Percentiles rank a stretch among this genome's conserved stretches.
These are phyloP conservation scores for Butyriboletus loyo DNA, from an alignment of 768 basidiomycete species.

Conservation along the genomic window DNA sequence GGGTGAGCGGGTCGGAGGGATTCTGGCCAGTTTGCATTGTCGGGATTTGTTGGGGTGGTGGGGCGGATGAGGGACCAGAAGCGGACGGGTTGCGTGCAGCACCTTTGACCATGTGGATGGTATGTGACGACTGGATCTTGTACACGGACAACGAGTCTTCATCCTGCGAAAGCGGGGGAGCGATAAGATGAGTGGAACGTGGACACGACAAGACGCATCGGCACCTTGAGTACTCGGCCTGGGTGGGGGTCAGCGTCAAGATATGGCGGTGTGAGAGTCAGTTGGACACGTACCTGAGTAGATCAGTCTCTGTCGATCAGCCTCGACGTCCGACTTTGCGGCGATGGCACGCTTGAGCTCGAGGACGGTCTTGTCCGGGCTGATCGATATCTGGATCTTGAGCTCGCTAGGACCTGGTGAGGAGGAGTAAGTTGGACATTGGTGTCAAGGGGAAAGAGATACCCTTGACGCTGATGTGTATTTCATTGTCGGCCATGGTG, in stretches of 20 bases:
- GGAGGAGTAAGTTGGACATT: neutral
- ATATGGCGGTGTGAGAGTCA: neutral
- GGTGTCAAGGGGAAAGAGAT: neutral
- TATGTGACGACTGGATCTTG: constrained; percentile 88
- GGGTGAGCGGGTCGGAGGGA: constrained; percentile 80
- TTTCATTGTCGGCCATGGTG: constrained; percentile 58
- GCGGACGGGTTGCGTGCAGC: constrained; percentile 44
- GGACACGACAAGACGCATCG: neutral
- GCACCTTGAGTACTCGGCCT: constrained; percentile 75
- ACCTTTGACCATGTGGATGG: constrained; percentile 93
- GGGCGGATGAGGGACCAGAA: constrained; percentile 39
- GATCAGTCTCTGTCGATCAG: constrained; percentile 86
- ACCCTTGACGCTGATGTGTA: constrained; percentile 74
- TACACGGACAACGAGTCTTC: constrained; percentile 80
- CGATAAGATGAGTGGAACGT: constrained; percentile 4
- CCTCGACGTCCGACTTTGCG: constrained; percentile 78
- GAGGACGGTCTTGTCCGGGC: constrained; percentile 76
- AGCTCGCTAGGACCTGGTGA: constrained; percentile 79
- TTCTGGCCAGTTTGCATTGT: constrained; percentile 92
- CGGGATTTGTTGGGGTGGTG: constrained; percentile 51
- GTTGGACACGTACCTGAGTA: constrained; percentile 67
- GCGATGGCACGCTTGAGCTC: constrained; percentile 93
- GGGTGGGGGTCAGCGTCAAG: neutral
- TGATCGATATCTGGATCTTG: constrained; percentile 85
- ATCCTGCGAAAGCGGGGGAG: constrained; percentile 46